Conservation (phyloP, 768 basidiomycete species). For the Sarcomyxa edulis region DNA sequence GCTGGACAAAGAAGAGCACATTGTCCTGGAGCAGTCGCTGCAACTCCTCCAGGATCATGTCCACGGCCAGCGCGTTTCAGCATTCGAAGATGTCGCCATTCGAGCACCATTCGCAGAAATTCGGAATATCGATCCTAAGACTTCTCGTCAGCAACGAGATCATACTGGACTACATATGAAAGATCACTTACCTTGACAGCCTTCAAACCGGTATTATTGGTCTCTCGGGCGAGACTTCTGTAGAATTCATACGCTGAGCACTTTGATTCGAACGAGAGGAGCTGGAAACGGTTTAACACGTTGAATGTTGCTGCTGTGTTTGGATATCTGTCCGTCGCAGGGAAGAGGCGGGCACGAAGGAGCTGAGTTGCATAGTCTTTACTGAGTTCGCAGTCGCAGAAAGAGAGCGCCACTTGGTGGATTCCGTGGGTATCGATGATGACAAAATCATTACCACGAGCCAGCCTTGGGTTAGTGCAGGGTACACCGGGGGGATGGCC, state of each 20-base stretch:
- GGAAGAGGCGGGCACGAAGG: slow-evolving; percentile 21
- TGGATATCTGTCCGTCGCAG: slow-evolving; percentile 21
- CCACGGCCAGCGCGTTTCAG: slow-evolving; percentile 15
- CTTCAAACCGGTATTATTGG: slow-evolving; percentile 24
- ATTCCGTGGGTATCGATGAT: background rate
- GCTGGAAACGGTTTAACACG: slow-evolving; percentile 23
- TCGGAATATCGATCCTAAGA: slow-evolving; percentile 10
- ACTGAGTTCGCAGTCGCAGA: background rate
- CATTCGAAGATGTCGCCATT: slow-evolving; percentile 17
- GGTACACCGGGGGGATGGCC: slow-evolving; percentile 1
- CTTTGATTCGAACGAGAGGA: slow-evolving; percentile 25
- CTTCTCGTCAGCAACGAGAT: background rate
- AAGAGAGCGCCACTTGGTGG: background rate
- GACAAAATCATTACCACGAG: slow-evolving; percentile 15
- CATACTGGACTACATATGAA: background rate
- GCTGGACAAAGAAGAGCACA: slow-evolving; percentile 18
- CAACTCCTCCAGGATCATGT: slow-evolving; percentile 11
- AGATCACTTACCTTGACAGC: background rate
- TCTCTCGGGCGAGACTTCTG: slow-evolving; percentile 13
- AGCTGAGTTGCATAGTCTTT: slow-evolving; percentile 18
- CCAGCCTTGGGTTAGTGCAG: slow-evolving; percentile 12
- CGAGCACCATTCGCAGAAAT: slow-evolving; percentile 10
- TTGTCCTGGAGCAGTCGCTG: slow-evolving; percentile 11
- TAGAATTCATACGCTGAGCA: slow-evolving; percentile 26
- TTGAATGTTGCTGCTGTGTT: slow-evolving; percentile 22